Base-by-base conservation (phyloP, 192 early-diverging fungal species). In the Podila epigama region DNA sequence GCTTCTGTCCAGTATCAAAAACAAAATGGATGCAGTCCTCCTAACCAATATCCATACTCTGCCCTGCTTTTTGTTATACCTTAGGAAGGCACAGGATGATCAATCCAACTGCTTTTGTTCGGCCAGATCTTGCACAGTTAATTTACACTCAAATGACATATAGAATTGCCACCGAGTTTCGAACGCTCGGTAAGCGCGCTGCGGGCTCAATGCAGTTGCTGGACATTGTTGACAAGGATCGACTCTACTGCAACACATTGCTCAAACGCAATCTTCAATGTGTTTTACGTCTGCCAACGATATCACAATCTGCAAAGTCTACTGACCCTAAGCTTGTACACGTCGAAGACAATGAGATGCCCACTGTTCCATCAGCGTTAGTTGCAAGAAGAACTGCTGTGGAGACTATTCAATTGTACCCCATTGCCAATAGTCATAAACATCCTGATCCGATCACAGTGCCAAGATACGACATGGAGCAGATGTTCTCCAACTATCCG, bases 141-240 rank as follows among this genome's bases (percentile, higher is more conserved):
- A 35, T 75, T 11, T 75, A 75, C 37, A 54, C 71, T 5, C 71
- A 75, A 15, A 67, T 64, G 71, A 68, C 64, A 3, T 67, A 67
- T 13, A 64, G 65, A 25, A 36, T 63, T 4, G 54, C 54, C 2
- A 52, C 60, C 36, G 59, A 58, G 8, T 48, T 60, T 22, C 40
- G 25, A 28, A 12, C 48, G 0, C 15, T 67, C 0, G 5, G 12
- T 29, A 51, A 34, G 50, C n/a, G 22, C 0, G 9, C 32, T 1
- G 11, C 22, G 0, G 16, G 20, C 29, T n/a, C 18, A 15, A 4
- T 20, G 6, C 29, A 10, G 12, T 10, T 33, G 29, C 33, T 57
- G 18, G n/a, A n/a, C 32, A 4, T 33, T 3, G 13, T 32, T n/a
- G 15, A 34, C 5, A 28, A 57, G 5, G 9, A 7, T 4, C 2